Base-by-base conservation (phyloP, 805 yeast species). In the Hanseniaspora lachancei region DNA sequence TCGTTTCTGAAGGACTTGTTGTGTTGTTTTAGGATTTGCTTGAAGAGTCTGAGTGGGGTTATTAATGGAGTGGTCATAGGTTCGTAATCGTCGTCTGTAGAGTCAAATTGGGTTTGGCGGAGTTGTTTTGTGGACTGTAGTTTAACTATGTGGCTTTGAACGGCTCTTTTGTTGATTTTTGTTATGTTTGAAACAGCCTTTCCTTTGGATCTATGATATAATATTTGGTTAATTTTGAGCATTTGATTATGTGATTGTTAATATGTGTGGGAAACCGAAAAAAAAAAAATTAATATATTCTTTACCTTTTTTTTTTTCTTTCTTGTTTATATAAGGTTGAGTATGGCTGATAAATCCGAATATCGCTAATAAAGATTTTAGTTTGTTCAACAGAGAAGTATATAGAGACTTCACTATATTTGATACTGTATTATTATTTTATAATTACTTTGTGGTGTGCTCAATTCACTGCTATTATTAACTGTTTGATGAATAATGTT, bases 21-120 rank as follows among this genome's bases (percentile, higher is more conserved):
- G 69, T 93, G 97, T 0, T 95, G 89, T 55, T 97, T 74, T 55
- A 93, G 73, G 41, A 93, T 81, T n/a, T 83, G 77, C 55, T 87
- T 74, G 70, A 86, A 93, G 36, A 93, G 76, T 40, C 75, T 74
- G 24, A 89, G 68, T 1, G 99, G 98, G 7, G 96, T 96, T 12
- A 89, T 67, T 32, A 93, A 69, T 2, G 87, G 80, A n/a, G 34
- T 51, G 35, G 23, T 60, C 57, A 20, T 58, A 46, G 46, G 41
- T 50, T 40, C 42, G 49, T 46, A 34, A n/a, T 46, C 48, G 32
- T 46, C 40, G 13, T 46, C 39, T 46, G 20, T 27, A 5, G 20
- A 21, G 8, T 43, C 47, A 23, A 43, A 24, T 16, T 43, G 34
- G 16, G 15, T 21, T 12, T 43, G 47, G 39, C 49, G 49, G 15